Conservation (phyloP, 495 filamentous ascomycete species). For the Haplographium delicatum region DNA sequence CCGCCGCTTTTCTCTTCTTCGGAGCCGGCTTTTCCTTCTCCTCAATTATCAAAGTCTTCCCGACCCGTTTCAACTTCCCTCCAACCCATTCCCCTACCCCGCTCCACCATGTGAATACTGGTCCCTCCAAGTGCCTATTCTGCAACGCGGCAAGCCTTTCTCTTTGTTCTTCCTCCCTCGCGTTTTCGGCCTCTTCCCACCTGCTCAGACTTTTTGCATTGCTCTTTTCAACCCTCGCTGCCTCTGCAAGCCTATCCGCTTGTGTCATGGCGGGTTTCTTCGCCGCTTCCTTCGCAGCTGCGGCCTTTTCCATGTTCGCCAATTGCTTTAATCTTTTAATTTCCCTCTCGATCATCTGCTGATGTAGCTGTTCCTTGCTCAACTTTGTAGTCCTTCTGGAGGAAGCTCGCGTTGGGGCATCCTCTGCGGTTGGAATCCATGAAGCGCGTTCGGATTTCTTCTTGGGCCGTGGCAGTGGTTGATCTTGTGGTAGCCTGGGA, state of each 20-base stretch:
- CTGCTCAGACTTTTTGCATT: conserved; percentile 89
- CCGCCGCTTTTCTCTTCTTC: conserved; percentile 39
- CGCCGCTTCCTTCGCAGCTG: conserved; percentile 66
- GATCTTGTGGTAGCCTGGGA: conserved; percentile 25
- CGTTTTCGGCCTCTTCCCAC: conserved; percentile 90
- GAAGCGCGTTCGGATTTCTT: conserved; percentile 92
- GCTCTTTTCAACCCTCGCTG: conserved; percentile 71
- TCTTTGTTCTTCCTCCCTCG: conserved; percentile 73
- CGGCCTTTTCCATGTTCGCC: conserved; percentile 82
- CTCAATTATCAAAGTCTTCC: conserved; percentile 55
- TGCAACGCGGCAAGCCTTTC: conserved; percentile 79
- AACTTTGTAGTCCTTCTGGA: conserved; percentile 75
- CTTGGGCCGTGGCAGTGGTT: conserved; percentile 58
- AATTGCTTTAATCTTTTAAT: conserved; percentile 71
- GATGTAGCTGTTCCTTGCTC: conserved; percentile 78
- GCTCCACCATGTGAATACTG: conserved; percentile 91
- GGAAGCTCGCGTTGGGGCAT: conserved; percentile 76
- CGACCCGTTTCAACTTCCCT: conserved; percentile 69
- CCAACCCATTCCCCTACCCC: conserved; percentile 73
- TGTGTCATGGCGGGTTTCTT: conserved; percentile 83
- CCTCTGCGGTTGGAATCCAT: conserved; percentile 76
- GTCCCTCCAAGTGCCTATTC: conserved; percentile 79
- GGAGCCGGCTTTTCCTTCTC: conserved; percentile 44
- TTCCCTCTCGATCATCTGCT: conserved; percentile 78
- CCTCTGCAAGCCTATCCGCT: conserved; percentile 78